Evolutionary conservation across 2,329 filamentous ascomycete genomes (phyloP).

Genomic region (Didymella sp.): DNA sequence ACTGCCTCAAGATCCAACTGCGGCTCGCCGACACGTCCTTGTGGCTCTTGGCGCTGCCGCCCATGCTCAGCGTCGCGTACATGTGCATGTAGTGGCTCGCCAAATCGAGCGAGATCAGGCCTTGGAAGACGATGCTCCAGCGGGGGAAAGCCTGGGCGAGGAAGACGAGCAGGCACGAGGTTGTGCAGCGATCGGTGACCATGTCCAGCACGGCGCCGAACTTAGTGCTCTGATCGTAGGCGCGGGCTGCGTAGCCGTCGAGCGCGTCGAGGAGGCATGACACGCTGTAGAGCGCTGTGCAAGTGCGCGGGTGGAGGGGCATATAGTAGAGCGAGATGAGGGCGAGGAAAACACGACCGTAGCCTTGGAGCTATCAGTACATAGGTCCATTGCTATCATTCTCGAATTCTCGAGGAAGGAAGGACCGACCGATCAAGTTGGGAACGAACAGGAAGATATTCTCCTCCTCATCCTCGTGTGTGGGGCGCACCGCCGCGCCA

Average conservation of each 20-base stretch:
- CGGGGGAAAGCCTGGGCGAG: constrained; percentile 92
- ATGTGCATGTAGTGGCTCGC: constrained; percentile 99
- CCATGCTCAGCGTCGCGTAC: constrained; percentile 93
- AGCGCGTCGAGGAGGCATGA: constrained; percentile 95
- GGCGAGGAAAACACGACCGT: constrained; percentile 64
- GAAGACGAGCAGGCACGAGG: constrained; percentile 92
- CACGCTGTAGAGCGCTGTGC: constrained; percentile 87
- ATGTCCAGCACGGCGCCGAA: constrained; percentile 98
- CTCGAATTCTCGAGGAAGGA: not conserved
- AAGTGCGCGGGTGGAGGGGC: constrained; percentile 96
- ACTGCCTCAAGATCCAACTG: constrained; percentile 89
- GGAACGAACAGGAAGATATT: constrained; percentile 63
- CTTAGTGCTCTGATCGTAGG: constrained; percentile 87
- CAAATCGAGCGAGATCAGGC: constrained; percentile 88
- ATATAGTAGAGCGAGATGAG: constrained; percentile 97
- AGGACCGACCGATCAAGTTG: constrained; percentile 58
- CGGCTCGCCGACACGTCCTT: constrained; percentile 90
- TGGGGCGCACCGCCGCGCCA: constrained; percentile 36
- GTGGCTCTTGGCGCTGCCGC: constrained; percentile 79
- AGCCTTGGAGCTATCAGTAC: constrained; percentile 52
- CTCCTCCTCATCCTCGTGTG: constrained; percentile 48
- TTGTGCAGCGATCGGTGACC: constrained; percentile 98
- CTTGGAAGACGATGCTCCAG: constrained; percentile 94
- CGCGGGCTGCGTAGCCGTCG: constrained; percentile 89
- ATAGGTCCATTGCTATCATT: not conserved